Conservation (phyloP, 441 rosid genomes). For the Croton setiger region DNA sequence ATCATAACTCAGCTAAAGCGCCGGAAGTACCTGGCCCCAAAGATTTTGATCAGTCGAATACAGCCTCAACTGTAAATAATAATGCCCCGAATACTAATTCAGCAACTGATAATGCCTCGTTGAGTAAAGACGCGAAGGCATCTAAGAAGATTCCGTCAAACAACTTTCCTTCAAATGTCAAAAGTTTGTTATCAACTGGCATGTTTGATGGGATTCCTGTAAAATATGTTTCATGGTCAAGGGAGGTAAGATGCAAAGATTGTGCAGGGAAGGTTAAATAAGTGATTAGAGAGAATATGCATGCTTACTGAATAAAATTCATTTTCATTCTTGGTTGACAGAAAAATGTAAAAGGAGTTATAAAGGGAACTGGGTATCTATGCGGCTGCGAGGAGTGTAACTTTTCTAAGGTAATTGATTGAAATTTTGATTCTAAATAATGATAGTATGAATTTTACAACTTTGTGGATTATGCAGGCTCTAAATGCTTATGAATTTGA, state of each 20-base stretch:
- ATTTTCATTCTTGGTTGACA: conserved; percentile 25
- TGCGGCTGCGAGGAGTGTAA: conserved; percentile 61
- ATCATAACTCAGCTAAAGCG: conserved; percentile 29
- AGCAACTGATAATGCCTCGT: conserved; percentile 30
- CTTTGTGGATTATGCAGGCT: conserved; percentile 32
- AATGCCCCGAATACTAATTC: conserved; percentile 26
- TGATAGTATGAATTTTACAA: not conserved
- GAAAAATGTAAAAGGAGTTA: conserved; percentile 44
- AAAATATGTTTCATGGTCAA: conserved; percentile 67
- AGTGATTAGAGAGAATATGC: not conserved
- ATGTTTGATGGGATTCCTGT: conserved; percentile 76
- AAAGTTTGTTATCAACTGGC: conserved; percentile 71
- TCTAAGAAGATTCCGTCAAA: conserved; percentile 45
- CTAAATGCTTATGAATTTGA: conserved; percentile 74
- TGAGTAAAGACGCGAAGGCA: conserved; percentile 41
- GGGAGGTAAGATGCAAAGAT: conserved; percentile 45
- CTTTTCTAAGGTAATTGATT: conserved; percentile 47
- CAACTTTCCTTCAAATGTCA: conserved; percentile 70
- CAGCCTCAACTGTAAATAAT: conserved; percentile 23
- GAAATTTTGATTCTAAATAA: not conserved
- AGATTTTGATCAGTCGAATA: conserved; percentile 33
- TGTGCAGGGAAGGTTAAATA: not conserved
- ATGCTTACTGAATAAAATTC: conserved; percentile 7
- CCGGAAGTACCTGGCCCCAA: conserved; percentile 25
- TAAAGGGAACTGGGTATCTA: conserved; percentile 60